Evolutionary conservation across 1,284 basidiomycete species (phyloP), one percentile per base, ranked within the genome.

Genomic region (Bjerkandera adusta): DNA sequence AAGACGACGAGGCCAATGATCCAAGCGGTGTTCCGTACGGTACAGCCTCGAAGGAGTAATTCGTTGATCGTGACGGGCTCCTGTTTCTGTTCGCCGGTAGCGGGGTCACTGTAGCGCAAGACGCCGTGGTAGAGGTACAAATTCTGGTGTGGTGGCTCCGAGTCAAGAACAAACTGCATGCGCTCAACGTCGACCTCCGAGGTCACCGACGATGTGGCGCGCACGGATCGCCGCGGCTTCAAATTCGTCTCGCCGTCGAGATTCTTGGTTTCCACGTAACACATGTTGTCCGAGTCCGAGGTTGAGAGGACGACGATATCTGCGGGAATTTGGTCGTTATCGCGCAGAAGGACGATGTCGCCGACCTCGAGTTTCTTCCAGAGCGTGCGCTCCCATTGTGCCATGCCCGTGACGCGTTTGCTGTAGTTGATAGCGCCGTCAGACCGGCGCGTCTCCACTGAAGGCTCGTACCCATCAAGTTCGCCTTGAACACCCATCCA

Each of bases 291-390:
- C 1, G 83, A 68, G 63, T 94, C 90, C 2, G 90, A 92, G 0
- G 92, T 90, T 16, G 86, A 86, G 13, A 98, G 78, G 0, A 98
- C 88, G 48, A 96, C 77, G 49, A 97, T 85, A 61, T 99, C 95
- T 5, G 96, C 96, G 0, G 96, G 95, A 5, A 98, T 86, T 67
- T 97, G 93, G 50, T 98, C 96, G 64, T 97, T 90, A 60, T 97
- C 92, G 45, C 87, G 76, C 21, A 98, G 72, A 1, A 97, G 70
- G 20, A 99, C 90, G 20, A 98, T 69, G 63, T 98, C 96, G n/a
- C 96, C 96, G 4, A 97, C 95, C 65, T 97, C 93, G 39, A 99
- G 76, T 72, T 98, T 97, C 75, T 98, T 98, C 96, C 96, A 99
- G 1, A 98, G 71, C 3, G 96, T 98, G 48, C 94, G 76, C 63